Evolutionary conservation across 306 rosid species (phyloP).

Genomic region (Dalbergia cochinchinensis): DNA sequence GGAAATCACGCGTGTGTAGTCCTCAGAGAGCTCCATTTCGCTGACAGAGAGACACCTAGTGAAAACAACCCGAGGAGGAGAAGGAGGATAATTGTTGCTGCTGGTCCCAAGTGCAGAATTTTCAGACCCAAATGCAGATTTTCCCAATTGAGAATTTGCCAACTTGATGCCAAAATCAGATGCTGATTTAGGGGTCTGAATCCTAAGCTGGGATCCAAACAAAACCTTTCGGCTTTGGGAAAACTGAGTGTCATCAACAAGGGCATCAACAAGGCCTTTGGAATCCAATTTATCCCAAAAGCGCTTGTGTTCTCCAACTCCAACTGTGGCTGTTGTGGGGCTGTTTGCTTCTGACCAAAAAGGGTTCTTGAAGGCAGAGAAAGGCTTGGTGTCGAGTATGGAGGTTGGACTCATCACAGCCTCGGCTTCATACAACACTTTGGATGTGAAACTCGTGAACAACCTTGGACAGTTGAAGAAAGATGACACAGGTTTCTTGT

Average conservation of each 20-base stretch:
- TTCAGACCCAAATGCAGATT: constrained; percentile 43
- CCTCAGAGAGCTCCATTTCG: constrained; percentile 81
- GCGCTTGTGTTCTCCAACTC: constrained; percentile 56
- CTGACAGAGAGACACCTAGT: constrained; percentile 58
- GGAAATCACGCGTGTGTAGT: constrained; percentile 73
- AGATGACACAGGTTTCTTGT: constrained; percentile 54
- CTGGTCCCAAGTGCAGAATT: constrained; percentile 38
- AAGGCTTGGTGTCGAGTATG: constrained; percentile 69
- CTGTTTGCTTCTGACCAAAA: constrained; percentile 61
- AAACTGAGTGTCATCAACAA: constrained; percentile 52
- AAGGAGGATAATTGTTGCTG: constrained; percentile 27
- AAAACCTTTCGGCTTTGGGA: constrained; percentile 63
- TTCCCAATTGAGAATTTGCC: constrained; percentile 49
- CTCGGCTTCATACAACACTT: constrained; percentile 60
- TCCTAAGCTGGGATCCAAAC: constrained; percentile 80
- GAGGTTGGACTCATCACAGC: constrained; percentile 82
- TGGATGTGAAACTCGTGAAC: constrained; percentile 60
- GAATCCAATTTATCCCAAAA: constrained; percentile 67
- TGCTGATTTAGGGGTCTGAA: constrained; percentile 61
- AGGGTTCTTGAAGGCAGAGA: constrained; percentile 56
- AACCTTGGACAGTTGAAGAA: constrained; percentile 65
- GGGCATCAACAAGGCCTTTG: constrained; percentile 74
- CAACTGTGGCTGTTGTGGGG: constrained; percentile 47
- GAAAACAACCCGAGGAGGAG: constrained; percentile 30
- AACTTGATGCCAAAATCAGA: constrained; percentile 48